A percentile compares a stretch with the other conserved stretches of the same genome.
phyloP scores from a whole-genome alignment of 768 basidiomycete species.

The Tephrocybe rancida region DNA sequence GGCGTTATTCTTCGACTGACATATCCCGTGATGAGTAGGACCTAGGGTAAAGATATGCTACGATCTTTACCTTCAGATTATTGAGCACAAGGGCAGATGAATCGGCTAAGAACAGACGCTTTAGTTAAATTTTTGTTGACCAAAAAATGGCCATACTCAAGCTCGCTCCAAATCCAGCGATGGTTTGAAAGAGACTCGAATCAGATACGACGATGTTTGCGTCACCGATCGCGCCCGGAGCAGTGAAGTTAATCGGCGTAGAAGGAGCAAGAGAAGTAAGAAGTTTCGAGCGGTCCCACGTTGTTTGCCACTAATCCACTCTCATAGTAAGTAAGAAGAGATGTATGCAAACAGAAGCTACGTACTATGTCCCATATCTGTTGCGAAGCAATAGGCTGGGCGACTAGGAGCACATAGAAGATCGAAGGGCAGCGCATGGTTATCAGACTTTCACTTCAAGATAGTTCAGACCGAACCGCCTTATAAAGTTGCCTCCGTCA shows the following conservation, averaged over 20 bases:
- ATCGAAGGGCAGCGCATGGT: conserved; percentile 8
- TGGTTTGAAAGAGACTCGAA: conserved; percentile 53
- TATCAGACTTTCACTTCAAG: background rate
- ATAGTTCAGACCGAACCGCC: background rate
- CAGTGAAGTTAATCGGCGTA: conserved; percentile 56
- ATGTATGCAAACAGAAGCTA: background rate
- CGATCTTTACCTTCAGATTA: conserved; percentile 71
- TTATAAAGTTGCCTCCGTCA: conserved; percentile 4
- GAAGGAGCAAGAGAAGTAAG: conserved; percentile 50
- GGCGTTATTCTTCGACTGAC: conserved; percentile 47
- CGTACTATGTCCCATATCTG: conserved; percentile 25
- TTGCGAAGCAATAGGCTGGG: conserved; percentile 16
- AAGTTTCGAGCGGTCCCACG: conserved; percentile 51
- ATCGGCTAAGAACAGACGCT: conserved; percentile 44
- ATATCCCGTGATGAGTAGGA: background rate
- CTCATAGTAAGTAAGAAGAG: background rate
- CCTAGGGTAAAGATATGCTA: too few relatives aligned
- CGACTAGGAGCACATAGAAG: conserved; percentile 4
- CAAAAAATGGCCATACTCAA: conserved; percentile 45
- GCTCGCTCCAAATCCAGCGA: conserved; percentile 68
- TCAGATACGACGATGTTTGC: conserved; percentile 70
- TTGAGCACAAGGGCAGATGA: conserved; percentile 64
- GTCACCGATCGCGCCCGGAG: conserved; percentile 56
- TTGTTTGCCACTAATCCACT: conserved; percentile 58
- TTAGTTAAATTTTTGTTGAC: background rate